Conservation (phyloP, 2,329 filamentous ascomycete species). For the Magnaporthiopsis incrustans region DNA sequence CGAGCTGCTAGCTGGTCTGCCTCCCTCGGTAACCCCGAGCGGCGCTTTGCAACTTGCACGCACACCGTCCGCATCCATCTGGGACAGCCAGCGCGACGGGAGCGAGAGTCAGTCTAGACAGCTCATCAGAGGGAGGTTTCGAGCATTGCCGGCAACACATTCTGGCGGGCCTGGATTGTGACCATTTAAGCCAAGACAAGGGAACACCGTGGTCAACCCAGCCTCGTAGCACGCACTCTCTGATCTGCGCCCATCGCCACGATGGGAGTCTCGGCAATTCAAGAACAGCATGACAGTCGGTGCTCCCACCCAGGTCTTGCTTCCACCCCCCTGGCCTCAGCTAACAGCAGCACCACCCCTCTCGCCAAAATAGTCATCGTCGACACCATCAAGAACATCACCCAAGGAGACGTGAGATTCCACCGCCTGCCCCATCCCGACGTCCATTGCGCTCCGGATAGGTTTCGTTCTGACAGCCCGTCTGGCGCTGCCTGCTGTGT, state of each 20-base stretch:
- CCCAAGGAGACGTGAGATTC: conserved; percentile 65
- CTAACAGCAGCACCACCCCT: not conserved
- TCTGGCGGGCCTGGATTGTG: not conserved
- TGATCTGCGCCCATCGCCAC: conserved; percentile 28
- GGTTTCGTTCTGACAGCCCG: not conserved
- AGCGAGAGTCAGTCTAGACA: not conserved
- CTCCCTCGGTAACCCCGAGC: not conserved
- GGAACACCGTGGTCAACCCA: conserved; percentile 1
- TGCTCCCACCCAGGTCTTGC: not conserved
- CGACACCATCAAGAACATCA: conserved; percentile 67
- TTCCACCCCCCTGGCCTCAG: not conserved
- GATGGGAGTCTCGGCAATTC: conserved; percentile 80
- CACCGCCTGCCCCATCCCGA: conserved; percentile 2
- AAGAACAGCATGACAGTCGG: conserved; percentile 72
- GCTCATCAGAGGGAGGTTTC: not conserved
- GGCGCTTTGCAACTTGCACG: not conserved
- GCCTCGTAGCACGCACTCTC: not conserved
- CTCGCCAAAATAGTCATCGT: conserved; percentile 52
- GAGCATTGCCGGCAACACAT: not conserved
- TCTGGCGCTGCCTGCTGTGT: conserved; percentile 7
- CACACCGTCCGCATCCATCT: not conserved
- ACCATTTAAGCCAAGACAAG: not conserved
- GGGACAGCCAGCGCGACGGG: not conserved
- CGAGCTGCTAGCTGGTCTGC: too few relatives aligned
- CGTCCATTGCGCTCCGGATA: not conserved